These are phyloP conservation scores for Apiospora malaysiana DNA, from an alignment of 2,329 filamentous ascomycete species.

Conservation along the genomic window DNA sequence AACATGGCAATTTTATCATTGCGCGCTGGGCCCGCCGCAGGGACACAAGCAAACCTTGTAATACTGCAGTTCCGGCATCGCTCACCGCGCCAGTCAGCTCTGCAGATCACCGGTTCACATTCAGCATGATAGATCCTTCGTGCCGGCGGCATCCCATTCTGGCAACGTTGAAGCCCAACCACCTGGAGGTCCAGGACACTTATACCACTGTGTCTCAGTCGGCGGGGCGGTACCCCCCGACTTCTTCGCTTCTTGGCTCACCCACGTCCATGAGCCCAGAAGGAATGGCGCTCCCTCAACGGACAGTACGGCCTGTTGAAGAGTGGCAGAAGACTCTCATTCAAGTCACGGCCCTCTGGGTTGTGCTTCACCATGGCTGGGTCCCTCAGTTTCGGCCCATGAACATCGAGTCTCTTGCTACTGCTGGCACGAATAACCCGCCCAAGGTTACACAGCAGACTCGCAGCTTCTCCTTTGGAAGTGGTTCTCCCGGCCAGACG, in stretches of 20 bases:
- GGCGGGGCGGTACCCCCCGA: slow-evolving; percentile 54
- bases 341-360: slow-evolving; percentile 57
- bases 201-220: slow-evolving; percentile 65
- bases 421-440: slow-evolving; percentile 15
- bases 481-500: slow-evolving; percentile 7
- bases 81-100: slow-evolving; percentile 28
- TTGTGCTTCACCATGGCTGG: slow-evolving; percentile 54
- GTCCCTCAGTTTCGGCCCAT: slow-evolving; percentile 43
- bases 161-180: slow-evolving; percentile 67
- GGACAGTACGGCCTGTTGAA: slow-evolving; percentile 47
- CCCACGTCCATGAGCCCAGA: neutral
- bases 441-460: neutral
- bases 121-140: slow-evolving; percentile 75
- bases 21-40: slow-evolving; percentile 71
- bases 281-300: slow-evolving; percentile 32
- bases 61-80: slow-evolving; percentile 5
- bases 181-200: slow-evolving; percentile 71
- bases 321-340: slow-evolving; percentile 55
- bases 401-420: slow-evolving; percentile 31
- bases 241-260: slow-evolving; percentile 35
- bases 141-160: slow-evolving; percentile 76
- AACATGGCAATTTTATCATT: slow-evolving; percentile 62
- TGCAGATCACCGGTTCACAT: slow-evolving; percentile 68
- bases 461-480: slow-evolving; percentile 24
- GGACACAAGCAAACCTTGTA: slow-evolving; percentile 33